Evolutionary conservation across 352 stramenopile species (phyloP).

Genomic region (Elongisporangium anandrum): DNA sequence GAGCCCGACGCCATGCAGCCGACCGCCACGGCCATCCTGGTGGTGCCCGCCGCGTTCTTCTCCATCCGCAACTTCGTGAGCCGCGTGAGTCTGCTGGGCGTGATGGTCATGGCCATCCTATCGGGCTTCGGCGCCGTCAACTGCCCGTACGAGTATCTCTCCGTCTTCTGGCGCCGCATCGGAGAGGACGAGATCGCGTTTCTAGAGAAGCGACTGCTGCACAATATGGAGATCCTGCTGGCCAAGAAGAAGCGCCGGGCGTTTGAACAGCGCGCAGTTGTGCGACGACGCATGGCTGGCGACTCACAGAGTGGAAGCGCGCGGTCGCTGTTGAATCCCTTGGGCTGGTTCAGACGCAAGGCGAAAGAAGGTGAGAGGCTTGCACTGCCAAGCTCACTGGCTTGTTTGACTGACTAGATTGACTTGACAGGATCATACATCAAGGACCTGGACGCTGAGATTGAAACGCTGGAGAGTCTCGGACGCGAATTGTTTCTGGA

Average conservation of each 20-base stretch:
- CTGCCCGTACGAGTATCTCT: constrained; percentile 83
- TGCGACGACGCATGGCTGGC: constrained; percentile 17
- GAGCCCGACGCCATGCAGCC: constrained; percentile 31
- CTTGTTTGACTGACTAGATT: too few relatives aligned
- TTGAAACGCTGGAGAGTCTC: constrained; percentile 73
- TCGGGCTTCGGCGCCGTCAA: constrained; percentile 83
- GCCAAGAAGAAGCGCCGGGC: constrained; percentile 79
- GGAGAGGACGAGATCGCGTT: constrained; percentile 82
- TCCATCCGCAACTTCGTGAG: constrained; percentile 82
- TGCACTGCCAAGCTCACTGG: too few relatives aligned
- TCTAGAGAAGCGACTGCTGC: constrained; percentile 68
- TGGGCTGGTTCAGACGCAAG: too few relatives aligned
- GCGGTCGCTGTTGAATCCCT: constrained; percentile 12
- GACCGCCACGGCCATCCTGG: constrained; percentile 9
- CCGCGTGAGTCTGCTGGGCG: constrained; percentile 71
- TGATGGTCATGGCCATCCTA: constrained; percentile 80
- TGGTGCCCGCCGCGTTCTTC: constrained; percentile 37
- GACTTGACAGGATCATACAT: constrained; percentile 64
- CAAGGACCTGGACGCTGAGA: constrained; percentile 60
- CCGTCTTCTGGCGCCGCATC: constrained; percentile 74
- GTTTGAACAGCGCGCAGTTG: constrained; percentile 38
- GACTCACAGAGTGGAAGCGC: constrained; percentile 8
- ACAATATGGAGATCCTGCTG: constrained; percentile 80
- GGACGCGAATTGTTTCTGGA: constrained; percentile 77
- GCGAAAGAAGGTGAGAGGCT: background rate